Evolutionary conservation across 2,329 filamentous ascomycete species (phyloP).

Genomic region (Verticillium nonalfalfae): DNA sequence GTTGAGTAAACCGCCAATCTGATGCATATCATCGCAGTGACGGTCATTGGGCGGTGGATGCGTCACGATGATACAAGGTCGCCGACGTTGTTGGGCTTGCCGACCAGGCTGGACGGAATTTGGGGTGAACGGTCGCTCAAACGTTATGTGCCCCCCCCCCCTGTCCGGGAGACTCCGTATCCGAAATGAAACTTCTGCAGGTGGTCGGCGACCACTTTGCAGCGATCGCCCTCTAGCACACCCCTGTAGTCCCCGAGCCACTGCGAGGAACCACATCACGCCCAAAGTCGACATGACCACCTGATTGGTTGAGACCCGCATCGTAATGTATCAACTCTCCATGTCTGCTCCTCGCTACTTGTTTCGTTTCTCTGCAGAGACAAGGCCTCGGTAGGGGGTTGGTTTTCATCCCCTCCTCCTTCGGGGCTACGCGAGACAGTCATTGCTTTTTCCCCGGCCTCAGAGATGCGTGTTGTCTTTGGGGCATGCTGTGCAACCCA

Average conservation of each 20-base stretch:
- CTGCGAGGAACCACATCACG: not conserved
- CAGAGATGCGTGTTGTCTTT: not conserved
- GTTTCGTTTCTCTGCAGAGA: not conserved
- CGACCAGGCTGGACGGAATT: too few relatives aligned
- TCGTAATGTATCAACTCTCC: not conserved
- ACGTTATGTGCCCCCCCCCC: too few relatives aligned
- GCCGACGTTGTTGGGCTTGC: too few relatives aligned
- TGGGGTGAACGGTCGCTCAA: too few relatives aligned
- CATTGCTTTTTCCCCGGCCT: not conserved
- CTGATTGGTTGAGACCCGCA: not conserved
- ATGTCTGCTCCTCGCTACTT: not conserved
- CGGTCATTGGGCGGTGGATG: too few relatives aligned
- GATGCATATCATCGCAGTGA: too few relatives aligned
- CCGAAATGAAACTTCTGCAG: slow-evolving; percentile 10
- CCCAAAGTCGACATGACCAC: not conserved
- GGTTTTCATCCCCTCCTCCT: not conserved
- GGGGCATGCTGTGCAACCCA: not conserved
- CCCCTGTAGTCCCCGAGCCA: not conserved
- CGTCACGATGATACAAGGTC: too few relatives aligned
- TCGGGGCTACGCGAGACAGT: not conserved
- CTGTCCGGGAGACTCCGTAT: slow-evolving; percentile 4
- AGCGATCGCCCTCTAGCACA: not conserved
- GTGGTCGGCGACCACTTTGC: slow-evolving; percentile 7
- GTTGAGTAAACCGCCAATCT: too few relatives aligned
- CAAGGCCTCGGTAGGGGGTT: not conserved